A percentile compares a stretch with the other conserved stretches of the same genome.
Evolutionary conservation across 2,329 filamentous ascomycete genomes (phyloP).

Genomic region (Amesomyces nigricolor): DNA sequence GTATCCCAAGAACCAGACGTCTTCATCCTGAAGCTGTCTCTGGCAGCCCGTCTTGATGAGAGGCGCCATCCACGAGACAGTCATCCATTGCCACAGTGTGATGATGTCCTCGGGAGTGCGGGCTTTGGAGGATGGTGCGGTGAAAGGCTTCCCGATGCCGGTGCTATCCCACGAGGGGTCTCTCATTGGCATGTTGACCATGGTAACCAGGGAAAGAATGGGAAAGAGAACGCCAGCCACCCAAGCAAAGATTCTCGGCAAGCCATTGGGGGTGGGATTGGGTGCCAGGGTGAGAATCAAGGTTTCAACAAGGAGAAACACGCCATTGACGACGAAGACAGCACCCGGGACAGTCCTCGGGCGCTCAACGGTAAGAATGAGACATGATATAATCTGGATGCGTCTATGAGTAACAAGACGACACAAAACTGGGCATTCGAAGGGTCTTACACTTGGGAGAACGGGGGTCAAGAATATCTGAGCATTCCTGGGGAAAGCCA

Average conservation of each 20-base stretch:
- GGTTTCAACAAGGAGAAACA: conserved; percentile 31
- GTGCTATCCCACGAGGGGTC: conserved; percentile 48
- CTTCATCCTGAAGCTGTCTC: conserved; percentile 65
- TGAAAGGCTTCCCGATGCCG: conserved; percentile 55
- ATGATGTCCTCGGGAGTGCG: conserved; percentile 76
- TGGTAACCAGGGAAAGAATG: conserved; percentile 43
- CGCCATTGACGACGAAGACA: conserved; percentile 29
- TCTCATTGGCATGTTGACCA: conserved; percentile 66
- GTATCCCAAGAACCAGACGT: conserved; percentile 75
- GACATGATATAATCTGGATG: conserved; percentile 21
- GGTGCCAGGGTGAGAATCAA: conserved; percentile 32
- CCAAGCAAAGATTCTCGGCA: conserved; percentile 24
- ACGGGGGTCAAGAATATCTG: conserved; percentile 31
- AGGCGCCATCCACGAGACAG: conserved; percentile 74
- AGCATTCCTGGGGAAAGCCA: conserved; percentile 20
- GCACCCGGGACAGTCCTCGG: conserved; percentile 28
- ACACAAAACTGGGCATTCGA: too few relatives aligned
- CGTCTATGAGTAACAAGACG: neutral
- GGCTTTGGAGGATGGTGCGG: conserved; percentile 50
- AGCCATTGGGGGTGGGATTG: conserved; percentile 24
- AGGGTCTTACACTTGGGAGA: conserved; percentile 36
- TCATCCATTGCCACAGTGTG: conserved; percentile 77
- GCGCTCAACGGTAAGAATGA: conserved; percentile 29
- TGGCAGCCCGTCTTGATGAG: conserved; percentile 60
- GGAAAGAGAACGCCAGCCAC: conserved; percentile 36